Percentiles rank a stretch among this genome's conserved stretches.
Evolutionary conservation across 306 rosid genomes (phyloP).

Genomic region (Malus sieversii): DNA sequence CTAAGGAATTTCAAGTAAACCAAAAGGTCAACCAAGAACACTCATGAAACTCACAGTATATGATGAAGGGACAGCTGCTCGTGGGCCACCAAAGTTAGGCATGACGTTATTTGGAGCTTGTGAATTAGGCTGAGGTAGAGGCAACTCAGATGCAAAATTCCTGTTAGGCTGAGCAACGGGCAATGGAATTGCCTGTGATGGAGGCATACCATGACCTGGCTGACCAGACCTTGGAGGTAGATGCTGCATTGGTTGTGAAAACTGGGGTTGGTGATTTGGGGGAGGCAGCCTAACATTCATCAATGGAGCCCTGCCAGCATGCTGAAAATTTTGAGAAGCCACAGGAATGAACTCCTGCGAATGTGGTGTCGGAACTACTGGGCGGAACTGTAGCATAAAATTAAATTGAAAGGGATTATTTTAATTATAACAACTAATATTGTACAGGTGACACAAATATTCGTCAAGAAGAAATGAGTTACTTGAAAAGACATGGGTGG

Average conservation of each 20-base stretch:
- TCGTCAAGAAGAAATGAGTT: constrained; percentile 22
- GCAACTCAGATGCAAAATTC: constrained; percentile 48
- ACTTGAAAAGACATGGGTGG: constrained; percentile 75
- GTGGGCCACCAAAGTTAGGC: constrained; percentile 59
- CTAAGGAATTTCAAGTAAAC: not conserved
- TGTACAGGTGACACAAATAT: not conserved
- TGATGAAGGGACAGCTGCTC: constrained; percentile 50
- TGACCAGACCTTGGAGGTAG: constrained; percentile 59
- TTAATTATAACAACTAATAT: not conserved
- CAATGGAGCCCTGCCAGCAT: constrained; percentile 55
- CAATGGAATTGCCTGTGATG: constrained; percentile 50
- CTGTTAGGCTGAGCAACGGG: constrained; percentile 56
- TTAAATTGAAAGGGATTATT: not conserved
- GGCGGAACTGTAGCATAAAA: constrained; percentile 56
- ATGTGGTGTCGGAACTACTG: constrained; percentile 57
- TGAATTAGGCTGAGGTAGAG: constrained; percentile 42
- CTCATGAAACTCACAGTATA: constrained; percentile 51
- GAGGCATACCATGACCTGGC: constrained; percentile 42
- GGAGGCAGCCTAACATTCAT: constrained; percentile 71
- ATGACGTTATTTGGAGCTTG: constrained; percentile 56
- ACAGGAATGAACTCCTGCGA: constrained; percentile 62
- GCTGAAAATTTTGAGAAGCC: constrained; percentile 67
- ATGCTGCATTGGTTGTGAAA: constrained; percentile 60
- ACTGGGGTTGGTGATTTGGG: constrained; percentile 53
- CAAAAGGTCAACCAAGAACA: not conserved